Base-by-base conservation (phyloP, 192 early-diverging fungal genomes). In the Coemansia sp. region DNA sequence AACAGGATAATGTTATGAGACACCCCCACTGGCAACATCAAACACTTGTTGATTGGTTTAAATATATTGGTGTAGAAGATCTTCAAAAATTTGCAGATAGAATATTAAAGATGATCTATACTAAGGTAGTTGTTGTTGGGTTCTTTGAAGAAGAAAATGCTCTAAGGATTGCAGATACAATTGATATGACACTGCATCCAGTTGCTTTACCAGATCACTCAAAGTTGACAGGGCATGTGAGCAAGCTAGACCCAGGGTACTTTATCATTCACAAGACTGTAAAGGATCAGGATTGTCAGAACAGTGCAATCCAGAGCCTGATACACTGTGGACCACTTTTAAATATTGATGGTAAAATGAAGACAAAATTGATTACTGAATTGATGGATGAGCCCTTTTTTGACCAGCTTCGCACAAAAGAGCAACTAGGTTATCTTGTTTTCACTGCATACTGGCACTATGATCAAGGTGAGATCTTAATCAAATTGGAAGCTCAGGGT, bases 381-480 rank as follows among this genome's bases (percentile, higher is more conserved):
- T 87, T 94, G 40, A 67, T 79, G 11, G 68, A 82, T 29, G 90
- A 94, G 54, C 88, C 89, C 9, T 83, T 77, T 44, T 94, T 93
- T 67, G 84, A 93, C 68, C 83, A 90, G 45, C 58, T 94, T 18
- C 75, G 92, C 19, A 94, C 90, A 8, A 88, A 94, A 52, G 83
- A 85, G 46, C 80, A 87, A 46, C 67, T 86, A 6, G 84, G 84
- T 1, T 82, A 83, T 49, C 38, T 76, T 14, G 80, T 85, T 8
- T 8, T 8, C 30, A 32, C 11, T 8, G 5, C 30, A 8, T 32
- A 5, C 11, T 5, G 5, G 30, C 30, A 11, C 6, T 5, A 8
- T 32, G 30, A 8, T 11, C 5, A 32, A 8, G 30, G 30, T 5
- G 6, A 11, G 11, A 32, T 5, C 5, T 8, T 32, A 8, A 32